Conservation (phyloP, 192 early-diverging fungal species). For the Coemansia sp. region DNA sequence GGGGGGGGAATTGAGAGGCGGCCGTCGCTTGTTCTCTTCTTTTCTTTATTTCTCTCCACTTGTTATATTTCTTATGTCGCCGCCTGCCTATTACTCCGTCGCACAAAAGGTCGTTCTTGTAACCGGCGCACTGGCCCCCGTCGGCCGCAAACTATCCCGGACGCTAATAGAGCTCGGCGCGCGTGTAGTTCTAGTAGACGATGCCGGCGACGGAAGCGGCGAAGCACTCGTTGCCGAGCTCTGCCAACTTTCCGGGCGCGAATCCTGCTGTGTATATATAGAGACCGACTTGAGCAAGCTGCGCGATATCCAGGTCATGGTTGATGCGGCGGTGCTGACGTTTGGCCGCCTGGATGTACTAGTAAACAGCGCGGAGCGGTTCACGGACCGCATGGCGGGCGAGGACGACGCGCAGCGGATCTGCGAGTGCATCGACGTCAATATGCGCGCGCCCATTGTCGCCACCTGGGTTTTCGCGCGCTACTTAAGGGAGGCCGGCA, state of each 20-base stretch:
- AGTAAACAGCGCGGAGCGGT: constrained; percentile 25
- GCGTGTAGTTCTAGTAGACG: constrained; percentile 18
- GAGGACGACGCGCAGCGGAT: constrained; percentile 14
- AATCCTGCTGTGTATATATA: constrained; percentile 6
- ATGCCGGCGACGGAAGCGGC: constrained; percentile 18
- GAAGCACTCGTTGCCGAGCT: constrained; percentile 9
- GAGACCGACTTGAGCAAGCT: constrained; percentile 10
- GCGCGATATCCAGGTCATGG: constrained; percentile 23
- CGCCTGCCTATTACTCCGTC: background rate
- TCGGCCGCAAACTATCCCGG: constrained; percentile 12
- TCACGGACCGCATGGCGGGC: constrained; percentile 10
- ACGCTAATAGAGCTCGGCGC: constrained; percentile 10
- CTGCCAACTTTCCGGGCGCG: background rate
- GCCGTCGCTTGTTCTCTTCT: background rate
- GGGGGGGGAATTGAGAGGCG: too few relatives aligned
- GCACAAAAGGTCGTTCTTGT: constrained; percentile 31
- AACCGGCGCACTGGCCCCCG: constrained; percentile 24
- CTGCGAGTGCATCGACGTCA: constrained; percentile 19
- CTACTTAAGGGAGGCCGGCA: constrained; percentile 13
- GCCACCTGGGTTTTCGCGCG: constrained; percentile 33
- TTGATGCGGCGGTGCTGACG: constrained; percentile 30
- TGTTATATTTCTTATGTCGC: constrained; percentile 1
- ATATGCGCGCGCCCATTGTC: constrained; percentile 21
- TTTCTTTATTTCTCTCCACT: background rate
- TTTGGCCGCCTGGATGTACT: constrained; percentile 31